Base-by-base conservation (phyloP, 441 rosid species). In the Capsella rubella region DNA sequence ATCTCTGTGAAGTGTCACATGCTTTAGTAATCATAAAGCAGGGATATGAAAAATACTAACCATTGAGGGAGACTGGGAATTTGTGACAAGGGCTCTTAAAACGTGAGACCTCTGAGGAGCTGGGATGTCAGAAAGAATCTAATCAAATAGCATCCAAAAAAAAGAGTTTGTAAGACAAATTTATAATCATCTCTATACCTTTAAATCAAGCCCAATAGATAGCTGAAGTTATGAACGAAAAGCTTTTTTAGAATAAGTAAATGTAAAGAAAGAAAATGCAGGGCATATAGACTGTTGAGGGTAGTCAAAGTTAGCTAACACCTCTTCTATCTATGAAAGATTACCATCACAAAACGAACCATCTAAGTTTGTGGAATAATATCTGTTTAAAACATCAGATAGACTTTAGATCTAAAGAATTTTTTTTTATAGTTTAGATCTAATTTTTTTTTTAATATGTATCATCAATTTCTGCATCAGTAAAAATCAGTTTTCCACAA, bases 91-190 rank as follows among this genome's bases (percentile, higher is more conserved):
- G 56, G 91, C 89, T 77, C 82, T 82, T 52, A 92, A 67, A 69
- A 92, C 67, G 73, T 90, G 84, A 58, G 73, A 74, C 79, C 87
- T 88, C 79, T 82, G 81, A 73, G 88, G 63, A 75, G 67, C 65
- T 72, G 99, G 97, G 80, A 82, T 75, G 80, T 92, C 95, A 80
- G 88, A 89, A 46, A 90, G 72, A 73, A 90, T 87, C 99, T 92
- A 83, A 72, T 80, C 75, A 74, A 45, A 40, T 35, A 73, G 50
- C 51, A 78, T 69, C 40, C 40, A 8, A 0, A 25, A 27, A 57
- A 57, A 58, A 53, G 27, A 42, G 14, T 52, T 35, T 18, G 62
- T 67, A 25, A 72, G 78, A 73, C 3, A 62, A 10, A 55, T 10
- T 12, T 14, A 35, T 27, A 8, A 15, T 16, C 15, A 54, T 42